A percentile compares a stretch with the other conserved stretches of the same genome.
These are phyloP conservation scores for Coniosporium apollinis DNA, from an alignment of 495 filamentous ascomycete genomes.

Conservation along the genomic window DNA sequence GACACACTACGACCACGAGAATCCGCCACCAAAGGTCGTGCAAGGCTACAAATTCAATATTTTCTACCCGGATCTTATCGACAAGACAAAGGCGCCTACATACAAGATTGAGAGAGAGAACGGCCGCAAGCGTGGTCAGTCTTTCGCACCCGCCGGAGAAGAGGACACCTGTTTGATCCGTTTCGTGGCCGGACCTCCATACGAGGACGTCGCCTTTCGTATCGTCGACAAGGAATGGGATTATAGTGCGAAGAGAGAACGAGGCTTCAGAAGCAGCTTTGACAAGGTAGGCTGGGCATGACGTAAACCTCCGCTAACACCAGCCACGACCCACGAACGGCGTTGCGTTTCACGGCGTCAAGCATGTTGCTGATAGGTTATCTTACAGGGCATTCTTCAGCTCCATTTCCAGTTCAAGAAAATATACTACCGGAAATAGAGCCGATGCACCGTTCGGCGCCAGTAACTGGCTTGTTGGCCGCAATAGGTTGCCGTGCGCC, in stretches of 20 bases:
- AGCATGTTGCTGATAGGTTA: constrained; percentile 6
- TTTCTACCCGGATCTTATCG: constrained; percentile 97
- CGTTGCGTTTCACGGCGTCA: constrained; percentile 9
- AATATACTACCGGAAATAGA: constrained; percentile 12
- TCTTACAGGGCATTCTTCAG: constrained; percentile 71
- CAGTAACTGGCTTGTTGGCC: too few relatives aligned
- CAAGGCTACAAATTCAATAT: constrained; percentile 99
- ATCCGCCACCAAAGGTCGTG: constrained; percentile 93
- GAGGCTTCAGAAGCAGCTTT: constrained; percentile 91
- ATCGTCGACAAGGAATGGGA: constrained; percentile 99
- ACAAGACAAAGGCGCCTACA: constrained; percentile 84
- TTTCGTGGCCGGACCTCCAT: constrained; percentile 89
- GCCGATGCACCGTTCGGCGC: too few relatives aligned
- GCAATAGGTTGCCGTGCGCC: too few relatives aligned
- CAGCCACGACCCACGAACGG: too few relatives aligned
- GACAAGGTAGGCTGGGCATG: constrained; percentile 64
- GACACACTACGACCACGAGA: constrained; percentile 98
- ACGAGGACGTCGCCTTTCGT: constrained; percentile 92
- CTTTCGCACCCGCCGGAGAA: constrained; percentile 86
- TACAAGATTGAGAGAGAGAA: constrained; percentile 89
- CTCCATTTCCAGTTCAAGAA: constrained; percentile 96
- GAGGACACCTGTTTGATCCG: constrained; percentile 95
- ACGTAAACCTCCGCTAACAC: too few relatives aligned
- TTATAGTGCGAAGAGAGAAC: constrained; percentile 86
- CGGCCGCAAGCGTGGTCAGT: constrained; percentile 76